Conservation (phyloP, 1,284 basidiomycete genomes). For the Uromyces viciae-fabae region DNA sequence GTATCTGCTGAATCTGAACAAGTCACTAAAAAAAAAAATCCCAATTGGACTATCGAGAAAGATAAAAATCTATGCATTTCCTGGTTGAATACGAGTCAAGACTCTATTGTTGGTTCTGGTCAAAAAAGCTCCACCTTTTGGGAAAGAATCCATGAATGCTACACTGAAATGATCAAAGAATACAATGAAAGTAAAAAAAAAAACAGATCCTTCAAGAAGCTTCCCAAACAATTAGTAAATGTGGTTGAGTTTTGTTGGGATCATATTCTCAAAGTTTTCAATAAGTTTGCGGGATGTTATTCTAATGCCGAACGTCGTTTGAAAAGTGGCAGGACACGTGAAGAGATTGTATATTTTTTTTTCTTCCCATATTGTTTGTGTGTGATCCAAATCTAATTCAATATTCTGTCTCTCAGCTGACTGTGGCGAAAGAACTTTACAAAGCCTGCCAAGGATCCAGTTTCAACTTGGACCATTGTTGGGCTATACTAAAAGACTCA, state of each 20-base stretch:
- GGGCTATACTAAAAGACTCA: neutral
- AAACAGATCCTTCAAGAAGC: neutral
- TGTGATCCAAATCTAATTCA: neutral
- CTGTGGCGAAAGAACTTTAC: neutral
- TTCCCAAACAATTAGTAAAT: neutral
- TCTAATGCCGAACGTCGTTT: neutral
- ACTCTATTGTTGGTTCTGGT: neutral
- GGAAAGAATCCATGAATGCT: neutral
- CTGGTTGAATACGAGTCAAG: conserved; percentile 52
- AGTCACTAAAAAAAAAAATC: neutral
- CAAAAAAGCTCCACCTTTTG: neutral
- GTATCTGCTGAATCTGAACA: too few relatives aligned
- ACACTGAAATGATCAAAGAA: neutral
- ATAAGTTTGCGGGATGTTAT: neutral
- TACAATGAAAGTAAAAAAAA: neutral
- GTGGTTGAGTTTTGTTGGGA: neutral
- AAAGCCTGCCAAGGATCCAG: neutral
- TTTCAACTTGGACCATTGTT: conserved; percentile 3
- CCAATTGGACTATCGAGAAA: neutral
- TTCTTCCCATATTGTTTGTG: neutral
- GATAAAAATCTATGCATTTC: conserved; percentile 58
- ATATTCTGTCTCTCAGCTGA: neutral
- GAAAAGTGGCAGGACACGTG: neutral
- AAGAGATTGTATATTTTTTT: neutral
- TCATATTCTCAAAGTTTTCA: neutral